Conservation (phyloP, 345 rosid species). For the Erucastrum elatum region DNA sequence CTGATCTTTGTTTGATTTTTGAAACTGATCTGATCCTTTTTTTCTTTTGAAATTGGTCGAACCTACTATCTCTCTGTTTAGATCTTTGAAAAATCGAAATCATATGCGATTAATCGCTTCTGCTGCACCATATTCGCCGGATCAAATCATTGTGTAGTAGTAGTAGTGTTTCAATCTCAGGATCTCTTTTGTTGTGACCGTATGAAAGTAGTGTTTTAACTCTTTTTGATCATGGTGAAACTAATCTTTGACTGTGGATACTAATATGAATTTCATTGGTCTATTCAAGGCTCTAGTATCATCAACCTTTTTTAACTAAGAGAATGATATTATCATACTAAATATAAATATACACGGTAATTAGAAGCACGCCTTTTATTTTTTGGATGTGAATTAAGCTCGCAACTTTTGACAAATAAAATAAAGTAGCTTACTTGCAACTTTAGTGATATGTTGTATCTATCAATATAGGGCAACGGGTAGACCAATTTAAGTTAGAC, state of each 20-base stretch:
- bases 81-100: conserved; percentile 13
- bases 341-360: background rate
- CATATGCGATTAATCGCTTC: background rate
- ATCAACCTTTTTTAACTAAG: background rate
- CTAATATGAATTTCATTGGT: background rate
- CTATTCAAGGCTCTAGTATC: background rate
- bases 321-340: background rate
- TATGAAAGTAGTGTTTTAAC: background rate
- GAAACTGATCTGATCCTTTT: too few species aligned
- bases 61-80: background rate
- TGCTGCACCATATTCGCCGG: background rate
- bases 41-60: conserved; percentile 1
- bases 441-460: conserved; percentile 8
- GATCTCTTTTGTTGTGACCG: background rate
- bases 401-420: conserved; percentile 10
- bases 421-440: background rate
- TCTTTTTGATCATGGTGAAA: conserved; percentile 8
- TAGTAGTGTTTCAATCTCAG: conserved; percentile 7
- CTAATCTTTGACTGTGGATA: conserved; percentile 2
- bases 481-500: conserved; percentile 18
- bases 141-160: conserved; percentile 6
- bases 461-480: conserved; percentile 17
- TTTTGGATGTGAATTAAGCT: background rate
- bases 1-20: conserved; percentile 1
- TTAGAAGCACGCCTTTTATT: background rate